Conservation (phyloP, 495 filamentous ascomycete species). For the Pseudevernia furfuracea region DNA sequence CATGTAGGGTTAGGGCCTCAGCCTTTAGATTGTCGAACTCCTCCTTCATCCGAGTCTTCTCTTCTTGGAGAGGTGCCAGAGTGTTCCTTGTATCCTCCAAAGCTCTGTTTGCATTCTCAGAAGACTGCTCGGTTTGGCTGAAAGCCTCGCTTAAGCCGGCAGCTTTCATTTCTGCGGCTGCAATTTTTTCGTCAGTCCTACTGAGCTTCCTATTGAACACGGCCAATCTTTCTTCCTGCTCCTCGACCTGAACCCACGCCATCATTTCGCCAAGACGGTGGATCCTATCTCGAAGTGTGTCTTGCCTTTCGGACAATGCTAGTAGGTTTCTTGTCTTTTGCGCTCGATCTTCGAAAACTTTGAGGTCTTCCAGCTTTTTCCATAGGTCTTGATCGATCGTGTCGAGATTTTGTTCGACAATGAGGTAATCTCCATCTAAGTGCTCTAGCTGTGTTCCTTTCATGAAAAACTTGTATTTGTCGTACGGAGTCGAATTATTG, state of each 20-base stretch:
- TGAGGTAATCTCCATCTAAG: conserved; percentile 80
- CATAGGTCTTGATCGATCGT: conserved; percentile 55
- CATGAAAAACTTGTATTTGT: conserved; percentile 96
- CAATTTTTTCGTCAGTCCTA: conserved; percentile 37
- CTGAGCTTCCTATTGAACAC: conserved; percentile 31
- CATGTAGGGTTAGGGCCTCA: conserved; percentile 41
- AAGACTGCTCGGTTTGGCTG: conserved; percentile 39
- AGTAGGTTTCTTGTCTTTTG: conserved; percentile 45
- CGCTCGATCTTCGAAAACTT: conserved; percentile 38
- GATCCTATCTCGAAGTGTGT: conserved; percentile 46
- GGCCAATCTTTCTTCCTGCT: conserved; percentile 43
- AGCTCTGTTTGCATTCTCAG: conserved; percentile 48
- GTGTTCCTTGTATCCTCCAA: conserved; percentile 44
- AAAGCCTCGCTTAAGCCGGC: conserved; percentile 36
- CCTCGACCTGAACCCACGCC: conserved; percentile 66
- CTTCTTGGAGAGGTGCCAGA: conserved; percentile 39
- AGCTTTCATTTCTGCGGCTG: conserved; percentile 35
- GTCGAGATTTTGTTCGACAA: conserved; percentile 65
- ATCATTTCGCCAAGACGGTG: conserved; percentile 49
- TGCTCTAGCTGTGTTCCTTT: conserved; percentile 91
- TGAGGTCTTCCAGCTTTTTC: conserved; percentile 42
- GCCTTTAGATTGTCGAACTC: conserved; percentile 36
- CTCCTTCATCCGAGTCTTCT: conserved; percentile 37
- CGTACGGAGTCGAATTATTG: conserved; percentile 65
- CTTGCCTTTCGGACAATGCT: conserved; percentile 50